Conservation (phyloP, 768 basidiomycete genomes). For the Sporobolomyces pararoseus region DNA sequence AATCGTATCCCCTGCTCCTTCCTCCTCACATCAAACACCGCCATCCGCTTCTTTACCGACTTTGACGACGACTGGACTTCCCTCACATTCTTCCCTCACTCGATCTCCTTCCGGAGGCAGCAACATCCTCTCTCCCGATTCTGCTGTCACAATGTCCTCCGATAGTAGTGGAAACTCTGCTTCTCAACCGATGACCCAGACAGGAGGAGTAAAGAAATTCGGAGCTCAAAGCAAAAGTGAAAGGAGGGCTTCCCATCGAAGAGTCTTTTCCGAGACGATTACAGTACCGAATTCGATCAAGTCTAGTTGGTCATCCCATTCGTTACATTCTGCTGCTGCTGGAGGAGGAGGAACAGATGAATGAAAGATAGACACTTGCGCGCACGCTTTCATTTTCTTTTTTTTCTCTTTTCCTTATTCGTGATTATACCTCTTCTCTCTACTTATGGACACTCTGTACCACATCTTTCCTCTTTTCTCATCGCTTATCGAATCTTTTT, state of each 20-base stretch:
- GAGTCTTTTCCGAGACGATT: slow-evolving; percentile 29
- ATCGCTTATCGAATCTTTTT: too few relatives aligned
- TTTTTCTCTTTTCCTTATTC: too few relatives aligned
- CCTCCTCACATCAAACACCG: too few relatives aligned
- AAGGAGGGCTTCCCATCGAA: slow-evolving; percentile 28
- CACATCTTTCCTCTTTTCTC: too few relatives aligned
- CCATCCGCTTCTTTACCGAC: background rate
- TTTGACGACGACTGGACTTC: background rate
- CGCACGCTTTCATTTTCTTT: too few relatives aligned
- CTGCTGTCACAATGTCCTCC: slow-evolving; percentile 1
- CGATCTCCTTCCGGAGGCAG: background rate
- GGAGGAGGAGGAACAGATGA: too few relatives aligned
- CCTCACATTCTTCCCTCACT: background rate
- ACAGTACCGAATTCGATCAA: background rate
- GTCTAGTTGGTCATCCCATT: background rate
- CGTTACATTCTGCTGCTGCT: background rate
- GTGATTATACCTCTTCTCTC: too few relatives aligned
- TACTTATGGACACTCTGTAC: too few relatives aligned
- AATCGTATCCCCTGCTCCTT: background rate
- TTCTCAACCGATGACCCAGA: background rate
- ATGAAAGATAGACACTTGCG: too few relatives aligned
- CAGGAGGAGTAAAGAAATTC: slow-evolving; percentile 5
- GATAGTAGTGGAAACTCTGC: slow-evolving; percentile 7
- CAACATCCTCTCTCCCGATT: background rate
- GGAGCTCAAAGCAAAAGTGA: slow-evolving; percentile 34